Evolutionary conservation across 2,329 filamentous ascomycete species (phyloP).

Genomic region (Sordariomycetes sp.): DNA sequence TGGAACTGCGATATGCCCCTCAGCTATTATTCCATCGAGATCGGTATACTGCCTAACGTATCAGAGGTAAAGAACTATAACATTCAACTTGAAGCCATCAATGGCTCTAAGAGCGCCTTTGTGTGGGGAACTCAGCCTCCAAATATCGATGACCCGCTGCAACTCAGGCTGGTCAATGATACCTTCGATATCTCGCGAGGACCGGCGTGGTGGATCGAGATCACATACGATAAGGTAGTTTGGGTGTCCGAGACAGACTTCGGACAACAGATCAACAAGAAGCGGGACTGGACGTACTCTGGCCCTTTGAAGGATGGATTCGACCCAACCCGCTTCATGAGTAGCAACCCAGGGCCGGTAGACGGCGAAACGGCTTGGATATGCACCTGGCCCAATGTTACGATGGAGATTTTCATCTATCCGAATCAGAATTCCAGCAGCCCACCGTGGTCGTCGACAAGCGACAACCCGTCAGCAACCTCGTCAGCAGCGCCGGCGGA

Average conservation of each 20-base stretch:
- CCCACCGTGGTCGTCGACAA: conserved; percentile 6
- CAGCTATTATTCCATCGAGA: conserved; percentile 31
- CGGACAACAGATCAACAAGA: conserved; percentile 12
- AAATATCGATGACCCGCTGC: conserved; percentile 23
- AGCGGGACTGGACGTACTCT: conserved; percentile 14
- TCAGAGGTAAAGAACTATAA: conserved; percentile 27
- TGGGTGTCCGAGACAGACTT: conserved; percentile 36
- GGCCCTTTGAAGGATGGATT: conserved; percentile 8
- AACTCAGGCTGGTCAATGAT: conserved; percentile 41
- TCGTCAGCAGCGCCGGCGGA: not conserved
- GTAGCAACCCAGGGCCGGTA: conserved; percentile 17
- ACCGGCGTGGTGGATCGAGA: conserved; percentile 45
- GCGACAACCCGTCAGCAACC: conserved; percentile 3
- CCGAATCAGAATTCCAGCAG: conserved; percentile 39
- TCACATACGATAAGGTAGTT: conserved; percentile 47
- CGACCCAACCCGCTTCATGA: conserved; percentile 15
- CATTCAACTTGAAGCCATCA: conserved; percentile 26
- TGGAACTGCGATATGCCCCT: conserved; percentile 54
- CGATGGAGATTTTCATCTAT: conserved; percentile 49
- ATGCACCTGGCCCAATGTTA: conserved; percentile 47
- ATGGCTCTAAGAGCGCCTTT: conserved; percentile 17
- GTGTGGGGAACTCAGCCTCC: conserved; percentile 48
- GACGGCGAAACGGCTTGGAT: conserved; percentile 47
- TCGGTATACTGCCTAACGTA: conserved; percentile 19
- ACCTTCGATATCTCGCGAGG: conserved; percentile 35